Conservation (phyloP, 2,329 filamentous ascomycete species). For the Sclerotinia sclerotiorum region DNA sequence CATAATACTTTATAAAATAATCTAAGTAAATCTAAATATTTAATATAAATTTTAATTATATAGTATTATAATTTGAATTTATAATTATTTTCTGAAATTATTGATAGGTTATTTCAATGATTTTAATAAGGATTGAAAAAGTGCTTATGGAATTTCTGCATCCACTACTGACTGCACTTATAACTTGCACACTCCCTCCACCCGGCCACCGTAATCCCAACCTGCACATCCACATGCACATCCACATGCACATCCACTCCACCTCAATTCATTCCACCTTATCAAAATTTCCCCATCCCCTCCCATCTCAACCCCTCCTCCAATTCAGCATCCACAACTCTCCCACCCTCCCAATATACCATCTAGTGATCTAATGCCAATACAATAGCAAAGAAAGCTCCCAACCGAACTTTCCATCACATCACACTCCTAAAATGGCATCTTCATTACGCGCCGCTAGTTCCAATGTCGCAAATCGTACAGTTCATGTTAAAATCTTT, state of each 20-base stretch:
- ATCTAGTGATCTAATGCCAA: conserved; percentile 2
- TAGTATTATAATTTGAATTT: too few species aligned
- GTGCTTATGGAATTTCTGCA: too few species aligned
- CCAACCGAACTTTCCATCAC: background rate
- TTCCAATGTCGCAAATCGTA: conserved; percentile 29
- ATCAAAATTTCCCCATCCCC: background rate
- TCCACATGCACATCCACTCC: too few species aligned
- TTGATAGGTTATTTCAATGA: too few species aligned
- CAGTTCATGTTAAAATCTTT: conserved; percentile 38
- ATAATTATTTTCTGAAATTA: too few species aligned
- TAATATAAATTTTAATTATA: too few species aligned
- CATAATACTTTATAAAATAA: too few species aligned
- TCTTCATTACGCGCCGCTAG: conserved; percentile 10
- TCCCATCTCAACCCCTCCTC: background rate
- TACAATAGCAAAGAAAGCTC: background rate
- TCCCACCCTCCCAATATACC: background rate
- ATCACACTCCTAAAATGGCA: background rate
- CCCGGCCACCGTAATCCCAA: conserved; percentile 1
- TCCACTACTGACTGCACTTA: too few species aligned
- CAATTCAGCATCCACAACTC: background rate
- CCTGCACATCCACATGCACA: too few species aligned
- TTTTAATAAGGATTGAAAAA: too few species aligned
- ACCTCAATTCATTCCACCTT: background rate
- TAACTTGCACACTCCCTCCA: background rate
- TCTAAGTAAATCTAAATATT: too few species aligned